Percentiles rank a stretch among this genome's conserved stretches.
Evolutionary conservation across 192 early-diverging fungal genomes (phyloP).

Genomic region (Entomortierella parvispora): DNA sequence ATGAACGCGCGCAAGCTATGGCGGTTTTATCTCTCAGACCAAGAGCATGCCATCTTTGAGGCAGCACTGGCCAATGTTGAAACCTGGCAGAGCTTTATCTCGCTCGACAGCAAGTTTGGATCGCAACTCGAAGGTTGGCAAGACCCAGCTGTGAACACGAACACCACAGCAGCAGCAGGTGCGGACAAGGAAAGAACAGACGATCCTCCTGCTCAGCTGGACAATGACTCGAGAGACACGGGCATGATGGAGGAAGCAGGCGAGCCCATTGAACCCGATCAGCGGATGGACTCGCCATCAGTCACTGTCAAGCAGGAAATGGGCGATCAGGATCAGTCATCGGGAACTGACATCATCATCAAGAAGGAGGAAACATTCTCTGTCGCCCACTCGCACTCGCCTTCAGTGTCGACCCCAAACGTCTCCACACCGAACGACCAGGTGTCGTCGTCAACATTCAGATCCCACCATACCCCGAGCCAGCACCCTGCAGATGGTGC

Average conservation of each 20-base stretch:
- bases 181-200: too few species aligned
- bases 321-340: conserved; percentile 17
- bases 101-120: conserved; percentile 31
- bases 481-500: neutral
- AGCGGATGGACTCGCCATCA: neutral
- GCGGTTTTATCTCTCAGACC: conserved; percentile 49
- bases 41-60: conserved; percentile 52
- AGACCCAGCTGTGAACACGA: conserved; percentile 7
- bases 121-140: conserved; percentile 19
- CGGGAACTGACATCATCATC: conserved; percentile 9
- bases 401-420: conserved; percentile 18
- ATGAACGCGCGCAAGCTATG: conserved; percentile 48
- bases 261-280: too few species aligned
- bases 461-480: conserved; percentile 36
- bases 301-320: conserved; percentile 30
- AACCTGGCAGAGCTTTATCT: conserved; percentile 54
- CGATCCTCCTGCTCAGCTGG: too few species aligned
- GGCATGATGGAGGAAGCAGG: too few species aligned
- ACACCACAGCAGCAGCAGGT: conserved; percentile 4
- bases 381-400: conserved; percentile 22
- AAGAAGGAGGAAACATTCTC: conserved; percentile 35
- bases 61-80: conserved; percentile 43
- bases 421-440: conserved; percentile 26
- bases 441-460: conserved; percentile 7
- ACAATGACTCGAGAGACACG: too few species aligned